These are phyloP conservation scores for Neurospora sp. DNA, from an alignment of 2,329 filamentous ascomycete genomes.

Conservation along the genomic window DNA sequence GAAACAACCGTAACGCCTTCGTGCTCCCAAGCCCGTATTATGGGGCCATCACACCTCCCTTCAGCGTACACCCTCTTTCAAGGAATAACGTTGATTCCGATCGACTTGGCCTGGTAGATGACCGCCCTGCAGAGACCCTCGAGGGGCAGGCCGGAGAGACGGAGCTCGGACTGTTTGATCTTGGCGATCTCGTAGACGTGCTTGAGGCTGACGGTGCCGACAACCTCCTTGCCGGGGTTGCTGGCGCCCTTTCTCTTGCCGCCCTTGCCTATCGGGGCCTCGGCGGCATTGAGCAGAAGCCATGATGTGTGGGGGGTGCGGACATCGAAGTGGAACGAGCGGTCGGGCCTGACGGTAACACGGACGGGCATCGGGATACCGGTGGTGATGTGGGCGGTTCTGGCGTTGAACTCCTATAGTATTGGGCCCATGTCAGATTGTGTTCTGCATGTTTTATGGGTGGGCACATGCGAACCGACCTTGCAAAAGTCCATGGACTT, in stretches of 20 bases:
- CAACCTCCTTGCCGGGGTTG: conserved; percentile 63
- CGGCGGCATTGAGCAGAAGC: conserved; percentile 75
- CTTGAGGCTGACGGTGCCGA: conserved; percentile 86
- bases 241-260: conserved; percentile 69
- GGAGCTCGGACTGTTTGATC: conserved; percentile 77
- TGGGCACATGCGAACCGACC: conserved; percentile 35
- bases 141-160: conserved; percentile 61
- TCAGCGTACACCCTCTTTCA: conserved; percentile 24
- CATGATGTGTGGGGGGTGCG: conserved; percentile 92
- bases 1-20: conserved; percentile 16
- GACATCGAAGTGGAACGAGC: conserved; percentile 86
- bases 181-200: conserved; percentile 96
- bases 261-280: conserved; percentile 61
- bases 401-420: conserved; percentile 85
- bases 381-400: conserved; percentile 71
- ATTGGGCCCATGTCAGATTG: background rate
- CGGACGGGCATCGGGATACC: conserved; percentile 86
- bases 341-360: conserved; percentile 85
- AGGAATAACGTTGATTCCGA: conserved; percentile 62
- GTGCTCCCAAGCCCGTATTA: conserved; percentile 1
- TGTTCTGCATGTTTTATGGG: too few relatives aligned
- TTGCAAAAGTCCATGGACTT: conserved; percentile 99
- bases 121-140: conserved; percentile 65
- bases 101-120: conserved; percentile 65
- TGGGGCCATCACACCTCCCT: background rate